Base-by-base conservation (phyloP, 805 yeast species). In the Pichia rugopelliculosa region DNA sequence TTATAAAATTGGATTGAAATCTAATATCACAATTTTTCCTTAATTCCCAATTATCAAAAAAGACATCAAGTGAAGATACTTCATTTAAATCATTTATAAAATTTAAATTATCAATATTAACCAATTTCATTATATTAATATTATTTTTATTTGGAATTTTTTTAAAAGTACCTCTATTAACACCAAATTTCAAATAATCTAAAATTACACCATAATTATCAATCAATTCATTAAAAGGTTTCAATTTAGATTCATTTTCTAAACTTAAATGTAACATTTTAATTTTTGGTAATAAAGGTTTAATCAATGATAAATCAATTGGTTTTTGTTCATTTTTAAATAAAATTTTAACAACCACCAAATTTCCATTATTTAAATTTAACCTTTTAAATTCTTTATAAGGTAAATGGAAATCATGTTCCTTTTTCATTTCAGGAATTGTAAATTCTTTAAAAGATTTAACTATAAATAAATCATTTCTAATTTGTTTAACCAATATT, bases 351-450 rank as follows among this genome's bases (percentile, higher is more conserved):
- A 61, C 61, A 20, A 61, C 64, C 21, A 61, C 64, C 36, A 61
- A 50, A 40, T 58, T 60, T 27, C 65, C 65, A 50, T 60, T 57
- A 30, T 56, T 57, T 27, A 61, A 47, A 40, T 59, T 57, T 36
- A 61, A 48, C 36, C 65, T 51, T 45, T 57, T 59, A 44, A 61
- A 61, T 39, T 61, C 65, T 42, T 61, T 61, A 39, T 61, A 60
- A 21, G 65, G 65, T 37, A 61, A 53, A 54, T 61, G 65, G 46
- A 61, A 61, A 50, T 61, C 65, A 45, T 60, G 65, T 44, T 60
- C 64, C 30, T 53, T 56, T 45, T 60, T 61, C 64, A 60, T 58
- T 46, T 61, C 65, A 41, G 59, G 60, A 21, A 54, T 53, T 6
- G 63, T 59, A 37, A 57, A 61, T 49, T 60, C 64, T 39, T 59